Base-by-base conservation (phyloP, 805 yeast genomes). In the Starmerella khaoyaiensis region DNA sequence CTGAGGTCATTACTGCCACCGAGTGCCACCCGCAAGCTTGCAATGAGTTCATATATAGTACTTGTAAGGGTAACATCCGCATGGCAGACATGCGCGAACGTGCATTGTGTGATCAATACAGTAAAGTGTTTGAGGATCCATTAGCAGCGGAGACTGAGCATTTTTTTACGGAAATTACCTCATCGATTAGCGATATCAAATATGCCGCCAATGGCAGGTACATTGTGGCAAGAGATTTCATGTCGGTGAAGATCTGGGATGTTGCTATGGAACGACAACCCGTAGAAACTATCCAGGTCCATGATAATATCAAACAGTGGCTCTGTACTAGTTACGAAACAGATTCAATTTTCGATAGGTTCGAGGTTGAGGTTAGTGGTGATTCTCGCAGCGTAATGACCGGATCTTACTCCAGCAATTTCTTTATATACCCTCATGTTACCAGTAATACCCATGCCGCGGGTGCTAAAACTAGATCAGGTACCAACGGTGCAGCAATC, bases 181-280 rank as follows among this genome's bases (percentile, higher is more conserved):
- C 93, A 25, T 76, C 90, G 30, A 90, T 90, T 42, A 76, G 93
- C 21, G 98, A 90, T 63, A 93, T 86, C 40, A 80, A 84, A 58
- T 90, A 90, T 58, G 74, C 90, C 50, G 71, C 76, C 39, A 82
- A 87, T 59, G 99, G 99, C 30, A 71, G 90, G 51, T 84, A 90
- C 60, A 81, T 90, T 56, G 94, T 87, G n/a, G 74, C 93, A 28
- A 75, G 99, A 57, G 99, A 90, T 66, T 90, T 90, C 60, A 73
- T 90, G 80, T 82, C 95, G 9, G 94, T 87, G 23, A 90, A 90
- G 62, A 79, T 90, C 50, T 90, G 99, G 99, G 99, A 90, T 65
- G 71, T 90, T 45, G 83, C 83, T 47, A 90, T 90, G 98, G 95
- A 90, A 61, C 77, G 76, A 48, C 82, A 79, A 59, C 99, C 99